phyloP scores from a whole-genome alignment of 2,329 filamentous ascomycete species.

The Aspergillus sp. region DNA sequence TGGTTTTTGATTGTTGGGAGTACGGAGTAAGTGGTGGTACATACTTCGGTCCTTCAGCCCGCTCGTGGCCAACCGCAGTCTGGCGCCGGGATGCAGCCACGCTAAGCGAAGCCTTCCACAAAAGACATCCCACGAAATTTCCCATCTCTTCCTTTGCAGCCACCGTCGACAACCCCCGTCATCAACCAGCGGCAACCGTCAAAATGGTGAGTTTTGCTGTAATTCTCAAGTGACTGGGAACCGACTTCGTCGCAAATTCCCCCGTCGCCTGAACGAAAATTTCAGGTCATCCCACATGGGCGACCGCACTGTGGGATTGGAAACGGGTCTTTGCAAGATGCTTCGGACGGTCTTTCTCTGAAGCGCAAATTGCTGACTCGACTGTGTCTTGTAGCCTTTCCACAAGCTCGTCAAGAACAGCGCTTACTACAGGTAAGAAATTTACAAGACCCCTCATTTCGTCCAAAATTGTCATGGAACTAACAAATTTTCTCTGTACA shows the following conservation, averaged over 20 bases:
- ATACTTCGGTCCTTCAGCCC: slow-evolving; percentile 8
- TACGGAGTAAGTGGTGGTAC: not conserved
- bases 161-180: slow-evolving; percentile 39
- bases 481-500: slow-evolving; percentile 42
- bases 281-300: not conserved
- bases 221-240: slow-evolving; percentile 28
- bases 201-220: slow-evolving; percentile 47
- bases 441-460: too few relatives aligned
- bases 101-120: slow-evolving; percentile 49
- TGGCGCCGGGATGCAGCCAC: slow-evolving; percentile 36
- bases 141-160: slow-evolving; percentile 31
- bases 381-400: slow-evolving; percentile 69
- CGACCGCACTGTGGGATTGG: slow-evolving; percentile 16
- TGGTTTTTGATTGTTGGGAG: not conserved
- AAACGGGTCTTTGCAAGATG: slow-evolving; percentile 90
- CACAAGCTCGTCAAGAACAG: slow-evolving; percentile 96
- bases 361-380: slow-evolving; percentile 99
- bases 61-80: slow-evolving; percentile 46
- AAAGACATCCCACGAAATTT: slow-evolving; percentile 39
- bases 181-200: slow-evolving; percentile 40
- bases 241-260: slow-evolving; percentile 9
- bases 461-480: not conserved
- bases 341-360: slow-evolving; percentile 89
- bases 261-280: slow-evolving; percentile 1
- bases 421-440: slow-evolving; percentile 93